Evolutionary conservation across 2,329 filamentous ascomycete genomes (phyloP).

Genomic region (Penicillium brevicompactum): DNA sequence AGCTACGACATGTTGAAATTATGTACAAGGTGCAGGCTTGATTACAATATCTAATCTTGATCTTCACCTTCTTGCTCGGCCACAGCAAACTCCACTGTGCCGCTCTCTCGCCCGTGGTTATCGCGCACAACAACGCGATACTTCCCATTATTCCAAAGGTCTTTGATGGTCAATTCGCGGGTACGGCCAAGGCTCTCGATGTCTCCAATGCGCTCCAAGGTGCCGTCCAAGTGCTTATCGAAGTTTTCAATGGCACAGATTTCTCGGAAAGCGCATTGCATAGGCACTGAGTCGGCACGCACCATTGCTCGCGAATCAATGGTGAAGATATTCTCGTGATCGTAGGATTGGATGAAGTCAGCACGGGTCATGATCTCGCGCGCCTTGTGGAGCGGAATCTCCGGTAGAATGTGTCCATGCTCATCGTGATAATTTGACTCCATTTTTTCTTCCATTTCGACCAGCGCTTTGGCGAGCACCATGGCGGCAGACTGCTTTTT

Average conservation of each 20-base stretch:
- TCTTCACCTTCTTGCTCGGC: constrained; percentile 39
- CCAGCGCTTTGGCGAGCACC: constrained; percentile 86
- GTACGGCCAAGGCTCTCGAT: constrained; percentile 94
- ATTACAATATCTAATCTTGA: constrained; percentile 24
- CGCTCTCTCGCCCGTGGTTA: constrained; percentile 49
- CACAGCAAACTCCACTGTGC: constrained; percentile 52
- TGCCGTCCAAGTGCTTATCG: constrained; percentile 77
- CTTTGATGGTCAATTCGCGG: constrained; percentile 93
- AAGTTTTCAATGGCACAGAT: constrained; percentile 80
- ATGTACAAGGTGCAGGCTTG: not conserved
- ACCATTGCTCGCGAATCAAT: constrained; percentile 87
- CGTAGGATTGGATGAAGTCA: constrained; percentile 90
- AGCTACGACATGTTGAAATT: not conserved
- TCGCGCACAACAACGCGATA: constrained; percentile 66
- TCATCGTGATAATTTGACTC: constrained; percentile 64
- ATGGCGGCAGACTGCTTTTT: constrained; percentile 75
- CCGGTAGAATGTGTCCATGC: constrained; percentile 73
- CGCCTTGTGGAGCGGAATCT: constrained; percentile 78
- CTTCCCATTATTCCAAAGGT: constrained; percentile 80
- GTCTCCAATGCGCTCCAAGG: constrained; percentile 80
- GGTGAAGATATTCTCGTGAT: constrained; percentile 92
- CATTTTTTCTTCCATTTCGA: constrained; percentile 74
- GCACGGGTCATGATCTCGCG: constrained; percentile 93
- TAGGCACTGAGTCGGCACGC: constrained; percentile 89
- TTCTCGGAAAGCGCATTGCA: constrained; percentile 88